A percentile compares a stretch with the other conserved stretches of the same genome.
Evolutionary conservation across 495 filamentous ascomycete species (phyloP).

Genomic region (Penicillium subrubescens): DNA sequence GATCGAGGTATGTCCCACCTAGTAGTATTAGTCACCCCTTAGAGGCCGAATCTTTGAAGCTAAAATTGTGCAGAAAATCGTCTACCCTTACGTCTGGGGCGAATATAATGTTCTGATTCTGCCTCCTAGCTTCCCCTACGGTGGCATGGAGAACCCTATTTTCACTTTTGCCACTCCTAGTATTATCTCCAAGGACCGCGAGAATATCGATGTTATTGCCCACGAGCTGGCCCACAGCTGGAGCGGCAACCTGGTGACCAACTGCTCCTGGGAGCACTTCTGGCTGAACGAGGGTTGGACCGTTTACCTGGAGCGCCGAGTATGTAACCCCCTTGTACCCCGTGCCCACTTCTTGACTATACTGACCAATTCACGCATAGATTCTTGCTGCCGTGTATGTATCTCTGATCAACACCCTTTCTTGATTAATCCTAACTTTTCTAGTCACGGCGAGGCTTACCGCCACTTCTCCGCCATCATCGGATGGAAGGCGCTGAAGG

Average conservation of each 20-base stretch:
- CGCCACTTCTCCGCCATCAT: slow-evolving; percentile 94
- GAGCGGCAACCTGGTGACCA: slow-evolving; percentile 92
- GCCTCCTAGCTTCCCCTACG: slow-evolving; percentile 86
- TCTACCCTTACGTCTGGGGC: slow-evolving; percentile 89
- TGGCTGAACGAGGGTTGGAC: slow-evolving; percentile 99
- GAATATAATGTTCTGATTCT: slow-evolving; percentile 93
- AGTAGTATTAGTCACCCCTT: neutral
- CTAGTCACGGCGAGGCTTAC: slow-evolving; percentile 72
- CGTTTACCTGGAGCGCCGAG: slow-evolving; percentile 84
- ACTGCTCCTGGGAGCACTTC: slow-evolving; percentile 93
- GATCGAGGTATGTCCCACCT: slow-evolving; percentile 59
- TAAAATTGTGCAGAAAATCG: slow-evolving; percentile 55
- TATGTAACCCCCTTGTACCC: slow-evolving; percentile 23
- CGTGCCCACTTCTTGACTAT: neutral
- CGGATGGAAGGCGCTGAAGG: slow-evolving; percentile 60
- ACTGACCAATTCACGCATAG: slow-evolving; percentile 23
- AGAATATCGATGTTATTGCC: slow-evolving; percentile 95
- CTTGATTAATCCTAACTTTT: slow-evolving; percentile 6
- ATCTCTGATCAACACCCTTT: neutral
- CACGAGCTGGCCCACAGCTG: slow-evolving; percentile 91
- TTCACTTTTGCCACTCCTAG: slow-evolving; percentile 94
- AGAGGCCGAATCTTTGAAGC: slow-evolving; percentile 1
- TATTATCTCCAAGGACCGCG: slow-evolving; percentile 86
- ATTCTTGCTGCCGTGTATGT: slow-evolving; percentile 37
- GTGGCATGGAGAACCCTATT: slow-evolving; percentile 93